Base-by-base conservation (phyloP, 768 basidiomycete species). In the Tulasnella calospora region DNA sequence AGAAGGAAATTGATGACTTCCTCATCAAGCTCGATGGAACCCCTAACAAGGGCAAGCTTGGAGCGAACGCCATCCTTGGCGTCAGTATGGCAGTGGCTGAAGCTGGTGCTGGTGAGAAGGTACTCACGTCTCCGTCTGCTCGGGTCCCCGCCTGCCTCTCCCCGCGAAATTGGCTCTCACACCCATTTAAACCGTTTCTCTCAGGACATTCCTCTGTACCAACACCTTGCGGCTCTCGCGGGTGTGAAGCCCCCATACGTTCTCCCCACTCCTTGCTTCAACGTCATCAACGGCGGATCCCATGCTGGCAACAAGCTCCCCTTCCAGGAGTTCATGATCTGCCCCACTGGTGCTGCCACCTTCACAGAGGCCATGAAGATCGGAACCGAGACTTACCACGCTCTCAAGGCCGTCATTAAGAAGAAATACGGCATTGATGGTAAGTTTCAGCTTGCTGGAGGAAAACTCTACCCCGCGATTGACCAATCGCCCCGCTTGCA, bases 321-420 rank as follows among this genome's bases (percentile, higher is more conserved):
- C 51, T 99, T 99, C 94, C 98, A 99, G 87, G 98, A 99, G 86
- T 99, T 99, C 89, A 99, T 99, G 98, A 89, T 99, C 82, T 89
- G 98, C 80, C 97, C 98, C 80, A 96, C 95, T 80, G 97, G 96
- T 74, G 98, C 98, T 74, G 82, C 88, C 23, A 89, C 89, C 79
- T 99, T 99, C 89, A 91, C 94, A 41, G 96, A 99, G 88, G 96
- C 98, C 78, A 92, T 99, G 92, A 97, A 98, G 88, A 96, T 97
- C 79, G 98, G 98, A 80, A 93, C 96, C 13, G 98, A 99, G 87
- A 96, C 94, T 33, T 98, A 98, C 87, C 96, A 98, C 88, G 93
- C 92, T 81, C 88, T 99, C 84, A 99, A 99, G 90, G 98, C 96
- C 89, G 96, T 99, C 84, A 99, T 99, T 88, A 93, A 91, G 84